phyloP scores from a whole-genome alignment of 768 basidiomycete species.

The Tulasnella sp. region DNA sequence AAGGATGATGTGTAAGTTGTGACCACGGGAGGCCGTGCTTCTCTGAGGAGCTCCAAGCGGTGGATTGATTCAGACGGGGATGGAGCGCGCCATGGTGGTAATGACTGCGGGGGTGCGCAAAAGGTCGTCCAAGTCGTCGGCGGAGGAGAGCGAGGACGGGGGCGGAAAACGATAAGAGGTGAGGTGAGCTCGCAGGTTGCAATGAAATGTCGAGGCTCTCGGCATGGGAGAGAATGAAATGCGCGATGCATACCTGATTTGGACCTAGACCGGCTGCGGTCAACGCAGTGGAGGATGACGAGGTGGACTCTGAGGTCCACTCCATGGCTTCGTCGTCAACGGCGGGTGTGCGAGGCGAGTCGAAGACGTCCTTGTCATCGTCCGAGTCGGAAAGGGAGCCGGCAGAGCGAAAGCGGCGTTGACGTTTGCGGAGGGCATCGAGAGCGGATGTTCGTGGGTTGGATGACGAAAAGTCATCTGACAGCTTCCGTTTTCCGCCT shows the following conservation, averaged over 20 bases:
- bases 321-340: constrained; percentile 17
- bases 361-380: constrained; percentile 18
- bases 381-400: constrained; percentile 22
- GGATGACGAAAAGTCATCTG: background rate
- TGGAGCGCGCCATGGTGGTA: constrained; percentile 6
- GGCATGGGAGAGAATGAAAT: background rate
- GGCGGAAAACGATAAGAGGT: constrained; percentile 16
- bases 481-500: background rate
- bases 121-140: background rate
- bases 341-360: background rate
- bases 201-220: constrained; percentile 1
- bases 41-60: constrained; percentile 24
- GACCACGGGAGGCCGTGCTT: constrained; percentile 16
- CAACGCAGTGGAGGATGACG: constrained; percentile 9
- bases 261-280: constrained; percentile 10
- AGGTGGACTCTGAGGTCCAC: constrained; percentile 14
- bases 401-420: constrained; percentile 9
- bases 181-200: background rate
- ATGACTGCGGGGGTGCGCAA: background rate
- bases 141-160: constrained; percentile 1
- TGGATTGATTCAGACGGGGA: constrained; percentile 20
- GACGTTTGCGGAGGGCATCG: constrained; percentile 19
- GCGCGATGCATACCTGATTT: constrained; percentile 21
- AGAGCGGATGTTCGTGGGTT: background rate
- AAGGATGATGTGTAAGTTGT: constrained; percentile 15